Conservation (phyloP, 2,329 filamentous ascomycete genomes). For the Fonsecaea multimorphosa region DNA sequence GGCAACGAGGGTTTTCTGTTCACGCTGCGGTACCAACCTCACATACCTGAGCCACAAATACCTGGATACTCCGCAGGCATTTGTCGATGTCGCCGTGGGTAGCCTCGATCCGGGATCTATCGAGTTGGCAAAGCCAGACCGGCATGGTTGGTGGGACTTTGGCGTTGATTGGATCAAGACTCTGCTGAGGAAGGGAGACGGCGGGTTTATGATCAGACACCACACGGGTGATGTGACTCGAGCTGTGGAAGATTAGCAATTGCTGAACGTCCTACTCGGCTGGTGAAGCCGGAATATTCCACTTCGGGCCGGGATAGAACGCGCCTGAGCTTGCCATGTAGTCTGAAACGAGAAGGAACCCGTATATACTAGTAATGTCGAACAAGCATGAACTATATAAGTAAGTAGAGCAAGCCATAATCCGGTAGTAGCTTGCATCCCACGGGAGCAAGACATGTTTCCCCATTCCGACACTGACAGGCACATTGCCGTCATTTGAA, state of each 20-base stretch:
- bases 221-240: constrained; percentile 20
- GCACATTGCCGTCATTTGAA: constrained; percentile 13
- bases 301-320: neutral
- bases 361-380: no score
- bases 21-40: constrained; percentile 42
- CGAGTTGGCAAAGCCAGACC: constrained; percentile 35
- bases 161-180: constrained; percentile 40
- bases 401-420: neutral
- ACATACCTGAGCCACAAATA: constrained; percentile 29
- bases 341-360: neutral
- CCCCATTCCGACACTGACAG: neutral
- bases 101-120: constrained; percentile 39
- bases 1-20: constrained; percentile 41
- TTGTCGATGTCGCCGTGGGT: constrained; percentile 40
- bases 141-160: constrained; percentile 38
- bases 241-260: constrained; percentile 16
- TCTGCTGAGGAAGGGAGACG: constrained; percentile 32
- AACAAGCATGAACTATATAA: no score
- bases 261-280: no score
- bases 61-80: constrained; percentile 26
- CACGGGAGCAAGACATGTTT: constrained; percentile 8
- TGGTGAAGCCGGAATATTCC: neutral
- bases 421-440: neutral
- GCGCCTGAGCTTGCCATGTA: neutral
- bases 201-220: constrained; percentile 32